Conservation (phyloP, 768 basidiomycete species). For the Podaxis sp. region DNA sequence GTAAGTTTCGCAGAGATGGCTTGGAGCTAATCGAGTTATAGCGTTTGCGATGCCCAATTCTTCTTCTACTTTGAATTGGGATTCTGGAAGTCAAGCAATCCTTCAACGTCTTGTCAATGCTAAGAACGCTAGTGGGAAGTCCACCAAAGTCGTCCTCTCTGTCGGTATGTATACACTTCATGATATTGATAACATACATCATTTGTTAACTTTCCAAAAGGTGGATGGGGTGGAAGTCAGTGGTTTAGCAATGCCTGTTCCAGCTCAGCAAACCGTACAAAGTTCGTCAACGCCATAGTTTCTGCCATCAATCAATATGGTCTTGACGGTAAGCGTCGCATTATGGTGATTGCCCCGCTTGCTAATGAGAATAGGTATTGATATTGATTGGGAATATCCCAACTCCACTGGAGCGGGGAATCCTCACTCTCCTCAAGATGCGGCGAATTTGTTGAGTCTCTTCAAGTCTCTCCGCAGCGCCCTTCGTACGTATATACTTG, state of each 20-base stretch:
- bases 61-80: slow-evolving; percentile 46
- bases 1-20: not conserved
- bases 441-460: slow-evolving; percentile 60
- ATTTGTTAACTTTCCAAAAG: slow-evolving; percentile 25
- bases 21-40: slow-evolving; percentile 17
- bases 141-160: slow-evolving; percentile 63
- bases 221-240: slow-evolving; percentile 69
- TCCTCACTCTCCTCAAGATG: slow-evolving; percentile 51
- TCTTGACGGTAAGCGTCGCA: slow-evolving; percentile 54
- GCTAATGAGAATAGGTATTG: slow-evolving; percentile 2
- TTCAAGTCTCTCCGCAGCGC: slow-evolving; percentile 51
- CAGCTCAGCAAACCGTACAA: slow-evolving; percentile 43
- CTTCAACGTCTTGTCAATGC: slow-evolving; percentile 52
- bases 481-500: slow-evolving; percentile 33
- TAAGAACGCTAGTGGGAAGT: slow-evolving; percentile 51
- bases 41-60: slow-evolving; percentile 71
- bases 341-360: not conserved
- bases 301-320: slow-evolving; percentile 52
- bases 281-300: slow-evolving; percentile 53
- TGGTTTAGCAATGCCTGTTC: slow-evolving; percentile 61
- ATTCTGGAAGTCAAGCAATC: slow-evolving; percentile 43
- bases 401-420: slow-evolving; percentile 61
- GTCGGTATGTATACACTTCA: slow-evolving; percentile 43
- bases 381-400: slow-evolving; percentile 58
- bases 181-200: slow-evolving; percentile 12